Percentiles rank a stretch among this genome's conserved stretches.
Evolutionary conservation across 1,284 basidiomycete genomes (phyloP).

Genomic region (Malassezia sp.): DNA sequence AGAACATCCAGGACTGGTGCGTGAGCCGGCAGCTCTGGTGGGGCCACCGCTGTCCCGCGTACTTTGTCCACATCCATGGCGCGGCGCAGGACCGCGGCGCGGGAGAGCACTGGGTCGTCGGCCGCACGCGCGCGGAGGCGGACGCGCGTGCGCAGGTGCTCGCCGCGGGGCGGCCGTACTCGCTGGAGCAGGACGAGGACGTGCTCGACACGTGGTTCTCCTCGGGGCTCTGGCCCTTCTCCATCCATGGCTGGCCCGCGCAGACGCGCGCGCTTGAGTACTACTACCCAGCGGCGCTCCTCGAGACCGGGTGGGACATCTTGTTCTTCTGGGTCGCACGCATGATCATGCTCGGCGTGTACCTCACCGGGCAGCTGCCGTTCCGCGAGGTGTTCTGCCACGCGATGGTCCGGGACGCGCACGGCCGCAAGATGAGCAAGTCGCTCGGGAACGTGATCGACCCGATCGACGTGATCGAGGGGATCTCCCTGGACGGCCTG

Average conservation of each 20-base stretch:
- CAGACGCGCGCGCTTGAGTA: constrained; percentile 43
- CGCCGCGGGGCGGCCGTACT: constrained; percentile 61
- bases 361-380: constrained; percentile 78
- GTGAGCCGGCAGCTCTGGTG: constrained; percentile 98
- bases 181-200: constrained; percentile 85
- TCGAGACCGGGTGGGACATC: constrained; percentile 99
- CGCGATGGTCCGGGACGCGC: constrained; percentile 96
- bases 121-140: constrained; percentile 68
- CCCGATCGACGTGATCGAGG: constrained; percentile 88
- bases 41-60: constrained; percentile 94
- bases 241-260: constrained; percentile 93
- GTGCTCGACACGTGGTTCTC: constrained; percentile 99
- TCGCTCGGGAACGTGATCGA: constrained; percentile 97
- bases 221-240: constrained; percentile 94
- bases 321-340: constrained; percentile 99
- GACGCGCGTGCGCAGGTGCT: constrained; percentile 63
- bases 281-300: constrained; percentile 78
- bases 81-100: constrained; percentile 54
- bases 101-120: constrained; percentile 64
- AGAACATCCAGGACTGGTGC: constrained; percentile 96
- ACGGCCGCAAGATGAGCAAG: constrained; percentile 98
- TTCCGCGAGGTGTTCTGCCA: constrained; percentile 98
- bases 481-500: constrained; percentile 68
- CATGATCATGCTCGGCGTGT: constrained; percentile 88
- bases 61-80: constrained; percentile 79